Conservation (phyloP, 495 filamentous ascomycete genomes). For the Astrothelium subdiscretum region DNA sequence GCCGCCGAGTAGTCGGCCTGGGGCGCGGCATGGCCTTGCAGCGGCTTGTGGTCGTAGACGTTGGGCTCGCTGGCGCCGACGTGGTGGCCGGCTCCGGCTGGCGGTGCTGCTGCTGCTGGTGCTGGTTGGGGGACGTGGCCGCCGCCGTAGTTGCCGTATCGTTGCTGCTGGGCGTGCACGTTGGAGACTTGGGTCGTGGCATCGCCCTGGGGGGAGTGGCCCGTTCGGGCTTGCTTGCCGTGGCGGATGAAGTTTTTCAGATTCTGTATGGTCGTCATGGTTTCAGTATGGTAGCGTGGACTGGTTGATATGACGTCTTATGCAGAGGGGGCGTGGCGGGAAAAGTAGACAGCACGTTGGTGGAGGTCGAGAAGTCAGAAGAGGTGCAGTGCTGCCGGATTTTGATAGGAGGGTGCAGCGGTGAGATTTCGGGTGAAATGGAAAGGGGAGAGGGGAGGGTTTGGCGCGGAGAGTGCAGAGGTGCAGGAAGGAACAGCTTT, state of each 20-base stretch:
- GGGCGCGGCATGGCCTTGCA: slow-evolving; percentile 25
- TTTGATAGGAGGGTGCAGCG: background rate
- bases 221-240: slow-evolving; percentile 83
- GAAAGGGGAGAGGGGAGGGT: background rate
- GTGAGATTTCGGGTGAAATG: background rate
- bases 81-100: slow-evolving; percentile 38
- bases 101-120: slow-evolving; percentile 30
- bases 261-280: slow-evolving; percentile 45
- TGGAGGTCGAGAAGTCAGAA: background rate
- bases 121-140: slow-evolving; percentile 14
- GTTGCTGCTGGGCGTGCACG: slow-evolving; percentile 55
- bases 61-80: slow-evolving; percentile 47
- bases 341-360: background rate
- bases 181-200: slow-evolving; percentile 57
- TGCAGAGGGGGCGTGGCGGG: background rate
- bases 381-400: background rate
- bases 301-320: background rate
- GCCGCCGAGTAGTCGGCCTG: slow-evolving; percentile 43
- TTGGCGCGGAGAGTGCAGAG: background rate
- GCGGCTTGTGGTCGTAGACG: slow-evolving; percentile 32
- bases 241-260: slow-evolving; percentile 98
- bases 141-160: slow-evolving; percentile 31
- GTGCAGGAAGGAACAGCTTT: background rate
- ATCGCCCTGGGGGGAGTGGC: slow-evolving; percentile 48
- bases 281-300: background rate